phyloP scores from a whole-genome alignment of 176 grass and related monocot genomes.

The Zoysia pacifica region DNA sequence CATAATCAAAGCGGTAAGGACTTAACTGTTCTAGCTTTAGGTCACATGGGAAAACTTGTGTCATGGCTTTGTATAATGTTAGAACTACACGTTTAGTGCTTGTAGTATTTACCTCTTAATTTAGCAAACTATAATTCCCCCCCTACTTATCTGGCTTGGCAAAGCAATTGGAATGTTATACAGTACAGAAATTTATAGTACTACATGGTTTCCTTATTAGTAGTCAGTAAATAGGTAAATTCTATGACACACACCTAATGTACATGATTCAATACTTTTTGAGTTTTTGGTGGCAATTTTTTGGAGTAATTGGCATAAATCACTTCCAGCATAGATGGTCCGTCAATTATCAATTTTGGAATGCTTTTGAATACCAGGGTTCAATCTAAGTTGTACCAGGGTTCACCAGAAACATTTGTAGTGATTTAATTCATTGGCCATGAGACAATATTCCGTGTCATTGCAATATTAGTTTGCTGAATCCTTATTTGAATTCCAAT shows the following conservation, averaged over 20 bases:
- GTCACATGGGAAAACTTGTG: not conserved
- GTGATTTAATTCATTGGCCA: not conserved
- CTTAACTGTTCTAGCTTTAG: not conserved
- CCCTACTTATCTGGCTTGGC: not conserved
- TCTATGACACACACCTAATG: not conserved
- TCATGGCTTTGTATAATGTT: not conserved
- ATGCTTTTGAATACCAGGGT: not conserved
- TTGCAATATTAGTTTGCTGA: constrained; percentile 12
- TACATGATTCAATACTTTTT: not conserved
- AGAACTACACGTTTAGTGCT: not conserved
- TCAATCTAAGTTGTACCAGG: not conserved
- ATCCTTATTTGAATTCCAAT: constrained; percentile 23
- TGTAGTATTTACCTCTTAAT: not conserved
- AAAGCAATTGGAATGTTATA: not conserved
- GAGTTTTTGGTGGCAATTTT: not conserved
- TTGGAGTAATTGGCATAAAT: not conserved
- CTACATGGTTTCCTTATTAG: not conserved
- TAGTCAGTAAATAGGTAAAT: not conserved
- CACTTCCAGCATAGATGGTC: not conserved
- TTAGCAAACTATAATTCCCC: not conserved
- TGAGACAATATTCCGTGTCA: not conserved
- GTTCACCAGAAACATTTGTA: constrained; percentile 1
- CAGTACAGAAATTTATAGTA: not conserved
- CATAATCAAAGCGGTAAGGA: constrained; percentile 87
- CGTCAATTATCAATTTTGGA: not conserved